phyloP scores from a whole-genome alignment of 1,284 basidiomycete species.

The Pseudozyma sp. region DNA sequence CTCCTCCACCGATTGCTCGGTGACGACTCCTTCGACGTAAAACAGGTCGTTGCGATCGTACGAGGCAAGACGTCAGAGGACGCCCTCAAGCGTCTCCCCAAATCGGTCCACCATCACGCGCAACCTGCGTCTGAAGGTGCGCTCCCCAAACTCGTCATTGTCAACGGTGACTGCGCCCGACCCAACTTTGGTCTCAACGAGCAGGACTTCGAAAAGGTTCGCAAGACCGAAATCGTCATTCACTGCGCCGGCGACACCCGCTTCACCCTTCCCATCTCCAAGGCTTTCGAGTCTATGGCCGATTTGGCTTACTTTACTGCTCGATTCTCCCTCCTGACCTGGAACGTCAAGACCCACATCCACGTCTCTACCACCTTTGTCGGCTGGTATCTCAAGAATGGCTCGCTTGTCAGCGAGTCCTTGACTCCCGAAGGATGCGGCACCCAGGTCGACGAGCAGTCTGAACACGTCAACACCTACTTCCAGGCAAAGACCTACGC shows the following conservation, averaged over 20 bases:
- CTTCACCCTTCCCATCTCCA: conserved; percentile 40
- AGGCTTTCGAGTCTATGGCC: conserved; percentile 44
- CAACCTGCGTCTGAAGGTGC: conserved; percentile 22
- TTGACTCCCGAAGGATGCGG: conserved; percentile 37
- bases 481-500: conserved; percentile 54
- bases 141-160: conserved; percentile 37
- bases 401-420: conserved; percentile 44
- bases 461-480: conserved; percentile 50
- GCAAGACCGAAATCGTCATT: conserved; percentile 52
- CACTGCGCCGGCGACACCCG: conserved; percentile 50
- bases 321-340: conserved; percentile 47
- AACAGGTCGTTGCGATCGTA: conserved; percentile 46
- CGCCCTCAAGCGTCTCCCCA: conserved; percentile 43
- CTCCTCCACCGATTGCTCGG: conserved; percentile 39
- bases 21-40: conserved; percentile 35
- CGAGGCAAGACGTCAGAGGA: conserved; percentile 43
- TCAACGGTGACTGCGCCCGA: conserved; percentile 47
- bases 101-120: conserved; percentile 35
- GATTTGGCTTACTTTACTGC: conserved; percentile 50
- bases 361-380: conserved; percentile 53
- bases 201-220: conserved; percentile 35
- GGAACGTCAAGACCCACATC: conserved; percentile 52
- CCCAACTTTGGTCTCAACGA: conserved; percentile 46
- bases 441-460: conserved; percentile 37
- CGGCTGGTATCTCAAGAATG: conserved; percentile 46